phyloP scores from a whole-genome alignment of 2,329 filamentous ascomycete genomes.

The Pestalotiopsis sp. region DNA sequence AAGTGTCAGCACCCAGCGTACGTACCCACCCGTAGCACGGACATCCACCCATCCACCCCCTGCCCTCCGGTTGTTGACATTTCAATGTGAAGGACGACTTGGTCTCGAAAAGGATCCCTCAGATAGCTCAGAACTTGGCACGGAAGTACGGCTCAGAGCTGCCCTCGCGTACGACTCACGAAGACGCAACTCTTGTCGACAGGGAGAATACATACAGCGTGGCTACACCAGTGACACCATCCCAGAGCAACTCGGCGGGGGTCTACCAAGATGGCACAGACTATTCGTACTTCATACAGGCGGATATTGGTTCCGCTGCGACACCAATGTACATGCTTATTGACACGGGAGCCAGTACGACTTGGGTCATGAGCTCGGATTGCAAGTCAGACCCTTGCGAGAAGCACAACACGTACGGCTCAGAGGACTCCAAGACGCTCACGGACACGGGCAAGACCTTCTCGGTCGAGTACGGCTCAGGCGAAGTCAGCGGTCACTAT shows the following conservation, averaged over 20 bases:
- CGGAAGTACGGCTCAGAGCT: conserved; percentile 40
- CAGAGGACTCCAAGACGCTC: conserved; percentile 66
- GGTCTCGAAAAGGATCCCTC: conserved; percentile 37
- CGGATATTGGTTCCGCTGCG: conserved; percentile 55
- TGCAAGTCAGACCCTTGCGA: conserved; percentile 70
- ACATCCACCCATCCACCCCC: not conserved
- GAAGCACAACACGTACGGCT: conserved; percentile 71
- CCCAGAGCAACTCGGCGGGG: conserved; percentile 51
- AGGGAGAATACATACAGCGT: conserved; percentile 52
- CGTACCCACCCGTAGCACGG: not conserved
- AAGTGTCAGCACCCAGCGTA: conserved; percentile 36
- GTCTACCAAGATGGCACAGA: conserved; percentile 68
- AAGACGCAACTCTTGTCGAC: conserved; percentile 29
- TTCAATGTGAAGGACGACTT: conserved; percentile 34
- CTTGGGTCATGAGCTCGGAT: conserved; percentile 78
- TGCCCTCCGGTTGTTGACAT: conserved; percentile 18
- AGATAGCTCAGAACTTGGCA: conserved; percentile 39
- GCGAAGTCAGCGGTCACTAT: conserved; percentile 68
- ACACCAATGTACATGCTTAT: conserved; percentile 64
- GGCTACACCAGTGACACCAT: conserved; percentile 47
- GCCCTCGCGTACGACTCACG: conserved; percentile 18
- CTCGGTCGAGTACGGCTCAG: conserved; percentile 75
- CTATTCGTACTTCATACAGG: conserved; percentile 66
- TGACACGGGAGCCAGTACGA: conserved; percentile 71
- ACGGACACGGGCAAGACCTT: conserved; percentile 58